A percentile compares a stretch with the other conserved stretches of the same genome.
Evolutionary conservation across 192 early-diverging fungal species (phyloP).

Genomic region (Coemansia sp.): DNA sequence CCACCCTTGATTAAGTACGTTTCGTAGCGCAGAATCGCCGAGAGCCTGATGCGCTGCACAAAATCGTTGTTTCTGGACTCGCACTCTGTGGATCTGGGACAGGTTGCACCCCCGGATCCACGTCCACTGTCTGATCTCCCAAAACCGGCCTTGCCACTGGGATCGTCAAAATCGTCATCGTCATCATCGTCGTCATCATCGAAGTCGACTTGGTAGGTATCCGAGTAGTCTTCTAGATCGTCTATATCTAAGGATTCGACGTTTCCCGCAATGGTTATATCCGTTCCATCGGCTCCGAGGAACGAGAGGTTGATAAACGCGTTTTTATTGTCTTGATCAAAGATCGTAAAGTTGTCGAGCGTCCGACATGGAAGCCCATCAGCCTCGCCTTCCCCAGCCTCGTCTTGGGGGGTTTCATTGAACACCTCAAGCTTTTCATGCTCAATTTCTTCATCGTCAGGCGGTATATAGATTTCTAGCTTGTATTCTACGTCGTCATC

Average conservation of each 20-base stretch:
- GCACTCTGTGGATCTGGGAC: conserved; percentile 9
- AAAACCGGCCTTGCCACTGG: conserved; percentile 6
- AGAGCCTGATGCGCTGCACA: conserved; percentile 44
- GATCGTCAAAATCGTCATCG: conserved; percentile 28
- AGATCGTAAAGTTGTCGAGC: conserved; percentile 58
- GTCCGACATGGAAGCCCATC: conserved; percentile 53
- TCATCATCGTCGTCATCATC: conserved; percentile 13
- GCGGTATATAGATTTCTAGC: conserved; percentile 17
- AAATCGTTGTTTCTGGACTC: conserved; percentile 36
- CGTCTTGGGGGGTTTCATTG: conserved; percentile 36
- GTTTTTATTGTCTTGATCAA: conserved; percentile 40
- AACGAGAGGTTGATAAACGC: conserved; percentile 44
- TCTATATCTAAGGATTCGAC: conserved; percentile 47
- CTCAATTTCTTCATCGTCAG: conserved; percentile 37
- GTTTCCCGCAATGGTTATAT: conserved; percentile 54
- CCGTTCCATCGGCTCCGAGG: conserved; percentile 42
- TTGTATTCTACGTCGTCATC: background rate
- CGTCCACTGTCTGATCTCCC: conserved; percentile 7
- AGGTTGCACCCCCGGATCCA: background rate
- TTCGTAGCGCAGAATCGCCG: conserved; percentile 48
- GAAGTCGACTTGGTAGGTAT: conserved; percentile 39
- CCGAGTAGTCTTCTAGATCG: conserved; percentile 13
- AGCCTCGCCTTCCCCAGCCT: conserved; percentile 12
- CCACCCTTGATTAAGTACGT: conserved; percentile 22
- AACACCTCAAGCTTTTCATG: conserved; percentile 48